Evolutionary conservation across 805 yeast species (phyloP).

Genomic region (Kodamaea lidongshanica): DNA sequence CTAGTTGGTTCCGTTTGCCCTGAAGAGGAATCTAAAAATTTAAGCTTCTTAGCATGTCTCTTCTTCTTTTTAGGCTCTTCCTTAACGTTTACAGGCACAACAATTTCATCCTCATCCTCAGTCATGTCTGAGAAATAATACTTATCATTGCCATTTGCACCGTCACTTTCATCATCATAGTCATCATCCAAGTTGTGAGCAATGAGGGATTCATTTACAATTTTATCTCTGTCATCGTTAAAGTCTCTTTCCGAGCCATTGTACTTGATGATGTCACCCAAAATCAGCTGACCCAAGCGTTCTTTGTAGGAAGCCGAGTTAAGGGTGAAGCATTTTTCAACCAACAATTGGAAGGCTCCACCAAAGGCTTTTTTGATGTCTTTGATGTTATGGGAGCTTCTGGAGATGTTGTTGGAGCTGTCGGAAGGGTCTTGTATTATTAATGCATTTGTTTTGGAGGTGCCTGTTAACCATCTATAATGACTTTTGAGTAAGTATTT

Average conservation of each 20-base stretch:
- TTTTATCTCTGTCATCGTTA: conserved; percentile 63
- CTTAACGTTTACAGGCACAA: too few relatives aligned
- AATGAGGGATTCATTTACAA: conserved; percentile 52
- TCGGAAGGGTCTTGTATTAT: conserved; percentile 90
- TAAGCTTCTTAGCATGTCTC: conserved; percentile 1
- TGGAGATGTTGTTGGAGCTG: conserved; percentile 70
- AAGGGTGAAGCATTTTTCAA: conserved; percentile 69
- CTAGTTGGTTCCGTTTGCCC: too few relatives aligned
- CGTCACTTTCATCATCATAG: conserved; percentile 28
- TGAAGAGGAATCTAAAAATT: too few relatives aligned
- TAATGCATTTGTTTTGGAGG: conserved; percentile 52
- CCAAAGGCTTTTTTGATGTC: conserved; percentile 80
- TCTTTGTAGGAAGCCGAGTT: conserved; percentile 59
- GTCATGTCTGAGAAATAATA: conserved; percentile 41
- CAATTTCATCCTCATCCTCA: conserved; percentile 29
- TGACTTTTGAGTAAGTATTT: conserved; percentile 58
- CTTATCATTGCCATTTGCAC: conserved; percentile 33
- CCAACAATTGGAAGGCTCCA: conserved; percentile 77
- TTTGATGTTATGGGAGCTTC: conserved; percentile 76
- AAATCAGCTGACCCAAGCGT: conserved; percentile 63
- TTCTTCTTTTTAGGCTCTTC: conserved; percentile 7
- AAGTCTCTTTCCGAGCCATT: conserved; percentile 72
- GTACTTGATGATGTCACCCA: conserved; percentile 74
- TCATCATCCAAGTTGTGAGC: conserved; percentile 22
- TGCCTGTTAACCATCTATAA: conserved; percentile 45